Conservation (phyloP, 2,329 filamentous ascomycete species). For the Dothistroma septosporum region DNA sequence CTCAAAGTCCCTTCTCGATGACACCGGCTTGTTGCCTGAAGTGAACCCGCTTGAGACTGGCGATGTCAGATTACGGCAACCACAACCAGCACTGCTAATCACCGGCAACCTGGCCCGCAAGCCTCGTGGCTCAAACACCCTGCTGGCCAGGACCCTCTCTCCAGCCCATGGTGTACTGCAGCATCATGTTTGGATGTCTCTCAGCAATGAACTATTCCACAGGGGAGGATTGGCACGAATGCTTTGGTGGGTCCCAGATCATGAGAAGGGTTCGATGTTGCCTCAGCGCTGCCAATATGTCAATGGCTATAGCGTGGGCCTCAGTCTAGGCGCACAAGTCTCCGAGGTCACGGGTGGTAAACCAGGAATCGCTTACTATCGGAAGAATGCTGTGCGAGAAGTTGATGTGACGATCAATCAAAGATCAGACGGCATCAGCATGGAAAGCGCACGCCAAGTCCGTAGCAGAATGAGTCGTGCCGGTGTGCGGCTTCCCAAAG, state of each 20-base stretch:
- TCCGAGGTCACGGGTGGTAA: slow-evolving; percentile 36
- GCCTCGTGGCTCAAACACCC: background rate
- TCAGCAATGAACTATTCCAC: slow-evolving; percentile 53
- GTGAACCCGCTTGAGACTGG: background rate
- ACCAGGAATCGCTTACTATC: background rate
- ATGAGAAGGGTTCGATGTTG: slow-evolving; percentile 57
- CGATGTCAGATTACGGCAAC: slow-evolving; percentile 42
- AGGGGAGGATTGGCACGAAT: slow-evolving; percentile 74
- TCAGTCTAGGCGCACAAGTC: slow-evolving; percentile 58
- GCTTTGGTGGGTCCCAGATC: slow-evolving; percentile 65
- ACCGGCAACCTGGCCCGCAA: slow-evolving; percentile 37
- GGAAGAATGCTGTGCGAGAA: background rate
- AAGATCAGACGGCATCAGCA: background rate
- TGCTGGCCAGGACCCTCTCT: slow-evolving; percentile 4
- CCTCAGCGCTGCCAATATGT: slow-evolving; percentile 45
- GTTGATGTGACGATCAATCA: background rate
- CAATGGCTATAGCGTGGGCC: background rate
- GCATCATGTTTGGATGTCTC: slow-evolving; percentile 57
- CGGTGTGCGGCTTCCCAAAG: slow-evolving; percentile 7
- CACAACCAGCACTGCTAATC: slow-evolving; percentile 69
- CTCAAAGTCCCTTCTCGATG: slow-evolving; percentile 52
- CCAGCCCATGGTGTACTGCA: slow-evolving; percentile 49
- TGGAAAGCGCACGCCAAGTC: slow-evolving; percentile 2
- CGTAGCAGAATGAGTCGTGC: slow-evolving; percentile 6
- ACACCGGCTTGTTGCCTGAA: slow-evolving; percentile 45